A percentile compares a stretch with the other conserved stretches of the same genome.
Evolutionary conservation across 2,329 filamentous ascomycete species (phyloP).

Genomic region (Penicillium digitatum): DNA sequence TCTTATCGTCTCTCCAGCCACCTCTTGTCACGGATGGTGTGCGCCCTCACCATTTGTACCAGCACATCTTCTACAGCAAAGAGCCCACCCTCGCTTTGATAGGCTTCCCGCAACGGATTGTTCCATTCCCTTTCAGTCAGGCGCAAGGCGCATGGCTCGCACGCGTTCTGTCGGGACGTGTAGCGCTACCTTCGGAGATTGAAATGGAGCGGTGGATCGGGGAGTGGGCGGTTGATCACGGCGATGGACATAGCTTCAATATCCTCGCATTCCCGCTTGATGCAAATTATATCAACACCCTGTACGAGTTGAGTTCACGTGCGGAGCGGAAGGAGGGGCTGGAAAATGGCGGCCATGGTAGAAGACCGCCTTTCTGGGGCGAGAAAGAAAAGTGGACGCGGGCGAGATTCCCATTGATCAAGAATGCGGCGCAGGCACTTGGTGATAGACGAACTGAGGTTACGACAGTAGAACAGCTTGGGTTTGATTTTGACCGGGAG

Average conservation of each 20-base stretch:
- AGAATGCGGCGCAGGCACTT: constrained; percentile 38
- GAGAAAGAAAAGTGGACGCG: constrained; percentile 34
- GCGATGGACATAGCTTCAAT: constrained; percentile 9
- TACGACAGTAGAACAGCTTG: constrained; percentile 37
- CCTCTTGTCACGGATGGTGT: constrained; percentile 8
- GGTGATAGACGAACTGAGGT: constrained; percentile 37
- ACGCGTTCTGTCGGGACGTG: constrained; percentile 6
- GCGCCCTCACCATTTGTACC: constrained; percentile 9
- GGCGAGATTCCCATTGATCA: constrained; percentile 42
- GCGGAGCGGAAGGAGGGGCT: constrained; percentile 19
- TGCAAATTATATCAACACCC: constrained; percentile 12
- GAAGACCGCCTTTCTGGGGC: constrained; percentile 42
- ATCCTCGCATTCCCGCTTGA: constrained; percentile 10
- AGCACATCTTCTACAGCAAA: constrained; percentile 6
- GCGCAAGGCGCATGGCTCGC: constrained; percentile 13
- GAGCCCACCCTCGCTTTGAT: constrained; percentile 10
- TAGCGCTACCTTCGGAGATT: not conserved
- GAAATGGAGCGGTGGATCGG: constrained; percentile 10
- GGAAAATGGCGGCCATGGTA: constrained; percentile 39
- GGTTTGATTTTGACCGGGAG: constrained; percentile 38
- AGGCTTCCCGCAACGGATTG: constrained; percentile 11
- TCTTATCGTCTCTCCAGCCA: constrained; percentile 6
- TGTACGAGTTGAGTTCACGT: constrained; percentile 1
- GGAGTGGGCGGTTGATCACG: not conserved
- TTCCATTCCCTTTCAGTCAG: constrained; percentile 11